Evolutionary conservation across 108 stramenopile genomes (phyloP).

Genomic region (Fistulifera pelliculosa): DNA sequence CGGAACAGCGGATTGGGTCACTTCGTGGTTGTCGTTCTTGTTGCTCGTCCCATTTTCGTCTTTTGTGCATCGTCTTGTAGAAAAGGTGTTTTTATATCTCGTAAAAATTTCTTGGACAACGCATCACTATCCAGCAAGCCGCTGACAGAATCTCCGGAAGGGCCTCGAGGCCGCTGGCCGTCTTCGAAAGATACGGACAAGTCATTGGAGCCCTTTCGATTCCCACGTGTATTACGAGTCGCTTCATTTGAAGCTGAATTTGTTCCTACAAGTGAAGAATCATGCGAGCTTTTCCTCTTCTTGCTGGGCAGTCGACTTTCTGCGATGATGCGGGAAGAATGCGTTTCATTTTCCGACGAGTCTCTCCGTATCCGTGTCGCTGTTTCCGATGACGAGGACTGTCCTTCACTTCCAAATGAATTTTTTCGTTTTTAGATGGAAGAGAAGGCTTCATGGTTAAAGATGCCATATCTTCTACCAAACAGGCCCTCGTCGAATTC

Average conservation of each 20-base stretch:
- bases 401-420: background rate
- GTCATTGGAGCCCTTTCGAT: background rate
- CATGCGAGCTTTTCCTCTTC: conserved; percentile 19
- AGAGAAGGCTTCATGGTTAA: conserved; percentile 1
- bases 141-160: background rate
- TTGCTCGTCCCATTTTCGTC: background rate
- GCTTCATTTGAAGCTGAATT: background rate
- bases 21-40: background rate
- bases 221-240: background rate
- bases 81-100: background rate
- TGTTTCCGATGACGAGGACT: conserved; percentile 2
- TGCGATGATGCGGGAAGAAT: background rate
- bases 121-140: background rate
- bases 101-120: background rate
- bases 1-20: background rate
- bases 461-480: no score
- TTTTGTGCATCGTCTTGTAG: conserved; percentile 3
- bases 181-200: background rate
- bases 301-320: conserved; percentile 13
- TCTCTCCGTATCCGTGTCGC: background rate
- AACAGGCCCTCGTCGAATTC: no score
- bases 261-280: background rate
- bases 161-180: background rate
- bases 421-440: conserved; percentile 5
- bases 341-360: background rate